phyloP scores from a whole-genome alignment of 768 basidiomycete species.

The Leucogyrophana mollusca region DNA sequence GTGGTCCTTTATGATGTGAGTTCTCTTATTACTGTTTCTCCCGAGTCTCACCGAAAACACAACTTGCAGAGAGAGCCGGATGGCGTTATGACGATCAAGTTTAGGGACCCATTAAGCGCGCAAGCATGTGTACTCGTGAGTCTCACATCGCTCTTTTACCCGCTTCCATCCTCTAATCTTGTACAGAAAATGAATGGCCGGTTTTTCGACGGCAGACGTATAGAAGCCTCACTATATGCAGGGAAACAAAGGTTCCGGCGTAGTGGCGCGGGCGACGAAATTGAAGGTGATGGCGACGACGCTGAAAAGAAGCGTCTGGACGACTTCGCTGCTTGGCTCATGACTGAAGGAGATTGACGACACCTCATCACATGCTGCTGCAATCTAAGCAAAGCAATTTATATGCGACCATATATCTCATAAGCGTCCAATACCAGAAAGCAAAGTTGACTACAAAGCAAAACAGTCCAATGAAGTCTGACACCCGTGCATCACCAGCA shows the following conservation, averaged over 20 bases:
- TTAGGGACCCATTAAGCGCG: constrained; percentile 88
- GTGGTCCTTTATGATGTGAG: constrained; percentile 93
- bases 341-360: constrained; percentile 77
- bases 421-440: too few relatives aligned
- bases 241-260: constrained; percentile 83
- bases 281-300: constrained; percentile 64
- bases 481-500: constrained; percentile 53
- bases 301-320: constrained; percentile 85
- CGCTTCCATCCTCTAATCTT: not conserved
- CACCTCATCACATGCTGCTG: too few relatives aligned
- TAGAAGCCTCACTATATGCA: constrained; percentile 79
- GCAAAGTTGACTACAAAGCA: too few relatives aligned
- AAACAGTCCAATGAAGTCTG: too few relatives aligned
- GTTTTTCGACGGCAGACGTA: constrained; percentile 80
- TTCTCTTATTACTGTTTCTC: constrained; percentile 10
- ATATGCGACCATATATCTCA: too few relatives aligned
- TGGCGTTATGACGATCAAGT: constrained; percentile 96
- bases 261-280: constrained; percentile 64
- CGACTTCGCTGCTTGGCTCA: constrained; percentile 84
- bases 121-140: constrained; percentile 87
- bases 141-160: constrained; percentile 9
- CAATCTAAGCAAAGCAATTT: too few relatives aligned
- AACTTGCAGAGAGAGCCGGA: constrained; percentile 77
- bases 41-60: constrained; percentile 4
- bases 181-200: constrained; percentile 90